These are phyloP conservation scores for Backusella circina DNA, from an alignment of 192 early-diverging fungal genomes.

Conservation along the genomic window DNA sequence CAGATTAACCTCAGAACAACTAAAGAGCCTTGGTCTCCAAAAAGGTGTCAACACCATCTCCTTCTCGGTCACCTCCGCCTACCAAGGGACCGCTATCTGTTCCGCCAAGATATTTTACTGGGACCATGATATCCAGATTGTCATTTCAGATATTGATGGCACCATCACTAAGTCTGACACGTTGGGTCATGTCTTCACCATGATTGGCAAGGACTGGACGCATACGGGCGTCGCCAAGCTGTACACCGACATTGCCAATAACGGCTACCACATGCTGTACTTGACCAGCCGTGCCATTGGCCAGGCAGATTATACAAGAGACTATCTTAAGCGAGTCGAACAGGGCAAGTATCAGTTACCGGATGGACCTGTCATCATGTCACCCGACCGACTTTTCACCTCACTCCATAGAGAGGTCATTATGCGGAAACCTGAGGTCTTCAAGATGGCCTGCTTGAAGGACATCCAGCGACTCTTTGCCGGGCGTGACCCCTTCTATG, in stretches of 20 bases:
- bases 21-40: constrained; percentile 73
- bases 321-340: constrained; percentile 86
- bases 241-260: constrained; percentile 90
- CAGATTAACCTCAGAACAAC: constrained; percentile 87
- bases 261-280: constrained; percentile 95
- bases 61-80: constrained; percentile 76
- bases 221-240: constrained; percentile 97
- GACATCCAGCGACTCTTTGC: constrained; percentile 89
- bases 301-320: constrained; percentile 84
- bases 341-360: constrained; percentile 88
- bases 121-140: constrained; percentile 77
- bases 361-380: constrained; percentile 93
- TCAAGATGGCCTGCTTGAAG: constrained; percentile 93
- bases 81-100: constrained; percentile 77
- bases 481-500: constrained; percentile 84
- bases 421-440: constrained; percentile 89
- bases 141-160: constrained; percentile 98
- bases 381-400: constrained; percentile 88
- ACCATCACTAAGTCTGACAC: constrained; percentile 99
- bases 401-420: constrained; percentile 95
- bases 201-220: constrained; percentile 98
- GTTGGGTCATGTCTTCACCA: constrained; percentile 94
- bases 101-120: constrained; percentile 88
- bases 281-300: constrained; percentile 95
- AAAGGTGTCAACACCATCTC: constrained; percentile 87